Evolutionary conservation across 2,329 filamentous ascomycete species (phyloP), one percentile per base, ranked within the genome.

Genomic region (Hymenoscyphus repandus): DNA sequence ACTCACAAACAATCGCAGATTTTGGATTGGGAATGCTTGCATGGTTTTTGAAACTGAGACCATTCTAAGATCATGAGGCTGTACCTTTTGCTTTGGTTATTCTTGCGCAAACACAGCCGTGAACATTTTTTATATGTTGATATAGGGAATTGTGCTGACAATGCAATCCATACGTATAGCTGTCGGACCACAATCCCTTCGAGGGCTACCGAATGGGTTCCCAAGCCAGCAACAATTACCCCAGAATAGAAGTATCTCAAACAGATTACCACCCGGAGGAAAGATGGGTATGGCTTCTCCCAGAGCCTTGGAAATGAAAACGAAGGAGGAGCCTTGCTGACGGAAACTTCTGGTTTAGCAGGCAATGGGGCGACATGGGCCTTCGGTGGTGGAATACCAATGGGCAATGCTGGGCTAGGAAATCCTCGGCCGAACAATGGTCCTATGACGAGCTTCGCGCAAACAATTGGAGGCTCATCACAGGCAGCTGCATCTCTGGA

Each of bases 381-480:
- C 11, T 85, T 85, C 69, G 78, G 79, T 54, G 76, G 75, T 51
- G 78, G 74, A 59, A 73, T 82, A 62, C 79, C 81, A 22, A 83
- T 85, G 77, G 76, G 79, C 51, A 70, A 71, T 60, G 74, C 74
- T 62, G 72, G 72, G 39, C 71, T 82, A 51, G 78, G 74, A 62
- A 80, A 74, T 57, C 71, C 74, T 45, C 75, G 56, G 67, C 72
- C 49, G 73, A 78, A 63, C 75, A 81, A 70, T 68, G 80, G 62
- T 74, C 76, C 55, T 73, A 79, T 60, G 82, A 77, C 66, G 71
- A 85, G 81, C 67, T 85, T 85, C 68, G 81, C 82, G 44, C 82
- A 85, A 66, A 85, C 80, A 64, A 70, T 85, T 62, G 77, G 62
- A 45, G 62, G 76, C 62, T 79, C 79, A 55, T 83, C 81, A 51